Conservation (phyloP, 2,329 filamentous ascomycete genomes). For the Botrytis hyacinthi region DNA sequence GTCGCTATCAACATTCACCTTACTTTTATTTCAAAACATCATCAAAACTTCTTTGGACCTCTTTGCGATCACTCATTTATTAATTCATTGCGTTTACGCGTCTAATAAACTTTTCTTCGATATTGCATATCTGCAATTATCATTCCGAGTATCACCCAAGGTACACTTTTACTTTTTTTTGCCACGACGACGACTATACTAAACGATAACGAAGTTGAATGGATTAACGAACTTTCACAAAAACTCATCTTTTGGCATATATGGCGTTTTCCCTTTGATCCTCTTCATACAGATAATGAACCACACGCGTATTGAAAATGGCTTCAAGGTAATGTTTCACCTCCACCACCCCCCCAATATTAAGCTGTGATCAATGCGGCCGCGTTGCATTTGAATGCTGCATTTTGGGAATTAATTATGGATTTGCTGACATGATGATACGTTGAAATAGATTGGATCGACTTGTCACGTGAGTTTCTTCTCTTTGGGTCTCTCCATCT, state of each 20-base stretch:
- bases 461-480: constrained; percentile 75
- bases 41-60: background rate
- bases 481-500: background rate
- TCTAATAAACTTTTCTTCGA: background rate
- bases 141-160: background rate
- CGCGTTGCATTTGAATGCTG: background rate
- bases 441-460: constrained; percentile 66
- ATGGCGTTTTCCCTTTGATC: constrained; percentile 24
- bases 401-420: constrained; percentile 4
- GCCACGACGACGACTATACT: background rate
- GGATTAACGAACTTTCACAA: constrained; percentile 9
- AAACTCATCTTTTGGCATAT: constrained; percentile 9
- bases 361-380: constrained; percentile 12
- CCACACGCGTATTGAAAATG: constrained; percentile 34
- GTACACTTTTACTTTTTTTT: background rate
- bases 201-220: constrained; percentile 7
- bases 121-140: background rate
- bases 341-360: constrained; percentile 3
- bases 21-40: background rate
- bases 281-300: constrained; percentile 32
- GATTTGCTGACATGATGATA: constrained; percentile 30
- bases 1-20: background rate
- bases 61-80: background rate
- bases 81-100: background rate
- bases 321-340: constrained; percentile 39